Conservation (phyloP, 2,329 filamentous ascomycete species). For the Talaromyces amestolkiae region DNA sequence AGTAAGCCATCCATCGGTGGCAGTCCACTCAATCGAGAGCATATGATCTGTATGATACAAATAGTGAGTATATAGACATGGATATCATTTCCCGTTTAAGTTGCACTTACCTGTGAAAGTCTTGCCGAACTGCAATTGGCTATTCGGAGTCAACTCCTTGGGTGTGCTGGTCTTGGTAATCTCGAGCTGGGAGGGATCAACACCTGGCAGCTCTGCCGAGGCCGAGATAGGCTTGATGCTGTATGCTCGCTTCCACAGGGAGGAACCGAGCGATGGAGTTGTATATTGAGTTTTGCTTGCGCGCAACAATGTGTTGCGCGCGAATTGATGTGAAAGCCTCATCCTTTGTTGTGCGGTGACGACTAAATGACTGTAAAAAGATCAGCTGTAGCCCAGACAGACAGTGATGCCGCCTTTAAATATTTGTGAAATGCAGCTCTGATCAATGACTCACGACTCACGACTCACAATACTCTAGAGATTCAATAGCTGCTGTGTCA, state of each 20-base stretch:
- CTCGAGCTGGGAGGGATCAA: conserved; percentile 74
- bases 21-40: conserved; percentile 91
- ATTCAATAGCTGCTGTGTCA: conserved; percentile 3
- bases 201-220: conserved; percentile 53
- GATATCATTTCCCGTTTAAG: neutral
- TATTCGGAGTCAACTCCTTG: conserved; percentile 68
- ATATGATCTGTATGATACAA: conserved; percentile 74
- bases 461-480: neutral
- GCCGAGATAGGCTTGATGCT: conserved; percentile 34
- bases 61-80: neutral
- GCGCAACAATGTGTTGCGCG: conserved; percentile 31
- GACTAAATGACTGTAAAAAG: neutral
- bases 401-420: neutral
- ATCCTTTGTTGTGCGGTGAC: conserved; percentile 23
- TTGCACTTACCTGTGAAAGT: conserved; percentile 74
- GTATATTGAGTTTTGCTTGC: conserved; percentile 28
- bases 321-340: conserved; percentile 38
- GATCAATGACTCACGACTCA: conserved; percentile 1
- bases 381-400: neutral
- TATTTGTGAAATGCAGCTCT: neutral
- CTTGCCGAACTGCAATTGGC: conserved; percentile 84
- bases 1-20: conserved; percentile 75
- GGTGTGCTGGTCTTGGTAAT: conserved; percentile 74
- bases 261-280: conserved; percentile 23
- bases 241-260: conserved; percentile 51